Conservation (phyloP, 192 early-diverging fungal genomes). For the Gryganskiella cystojenkinii region DNA sequence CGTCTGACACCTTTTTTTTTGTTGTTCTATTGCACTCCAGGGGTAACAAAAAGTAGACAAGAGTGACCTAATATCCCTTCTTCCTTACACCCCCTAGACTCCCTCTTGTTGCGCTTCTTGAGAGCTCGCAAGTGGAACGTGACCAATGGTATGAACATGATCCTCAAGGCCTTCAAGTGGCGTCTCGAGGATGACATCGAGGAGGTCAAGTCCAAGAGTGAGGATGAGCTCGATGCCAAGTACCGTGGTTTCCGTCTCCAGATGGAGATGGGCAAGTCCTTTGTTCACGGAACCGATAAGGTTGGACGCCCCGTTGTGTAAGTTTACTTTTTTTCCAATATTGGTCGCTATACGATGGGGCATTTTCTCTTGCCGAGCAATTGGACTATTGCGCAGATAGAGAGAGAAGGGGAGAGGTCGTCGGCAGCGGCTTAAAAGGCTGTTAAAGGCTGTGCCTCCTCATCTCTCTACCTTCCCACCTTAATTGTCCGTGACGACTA, state of each 20-base stretch:
- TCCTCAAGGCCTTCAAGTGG: constrained; percentile 80
- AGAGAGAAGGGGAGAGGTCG: no score
- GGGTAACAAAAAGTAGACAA: background rate
- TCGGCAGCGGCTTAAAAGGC: no score
- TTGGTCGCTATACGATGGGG: background rate
- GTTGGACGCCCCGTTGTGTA: constrained; percentile 62
- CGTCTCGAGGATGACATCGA: constrained; percentile 69
- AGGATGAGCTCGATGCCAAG: constrained; percentile 44
- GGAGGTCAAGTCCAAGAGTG: constrained; percentile 52
- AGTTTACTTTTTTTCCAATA: constrained; percentile 19
- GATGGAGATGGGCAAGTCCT: constrained; percentile 62
- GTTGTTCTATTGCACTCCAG: no score
- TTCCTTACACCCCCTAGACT: constrained; percentile 51
- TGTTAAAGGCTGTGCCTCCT: no score
- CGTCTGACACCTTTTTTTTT: background rate
- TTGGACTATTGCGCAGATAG: background rate
- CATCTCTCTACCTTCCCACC: no score
- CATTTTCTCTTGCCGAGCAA: background rate
- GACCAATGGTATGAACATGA: constrained; percentile 78
- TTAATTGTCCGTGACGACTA: no score
- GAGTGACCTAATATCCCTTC: background rate
- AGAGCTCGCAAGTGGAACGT: constrained; percentile 94
- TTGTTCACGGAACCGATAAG: constrained; percentile 62
- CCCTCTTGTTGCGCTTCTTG: constrained; percentile 82
- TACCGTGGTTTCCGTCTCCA: constrained; percentile 45